Evolutionary conservation across 148 eudicot genomes (phyloP).

Genomic region (Rhododendron simsii): DNA sequence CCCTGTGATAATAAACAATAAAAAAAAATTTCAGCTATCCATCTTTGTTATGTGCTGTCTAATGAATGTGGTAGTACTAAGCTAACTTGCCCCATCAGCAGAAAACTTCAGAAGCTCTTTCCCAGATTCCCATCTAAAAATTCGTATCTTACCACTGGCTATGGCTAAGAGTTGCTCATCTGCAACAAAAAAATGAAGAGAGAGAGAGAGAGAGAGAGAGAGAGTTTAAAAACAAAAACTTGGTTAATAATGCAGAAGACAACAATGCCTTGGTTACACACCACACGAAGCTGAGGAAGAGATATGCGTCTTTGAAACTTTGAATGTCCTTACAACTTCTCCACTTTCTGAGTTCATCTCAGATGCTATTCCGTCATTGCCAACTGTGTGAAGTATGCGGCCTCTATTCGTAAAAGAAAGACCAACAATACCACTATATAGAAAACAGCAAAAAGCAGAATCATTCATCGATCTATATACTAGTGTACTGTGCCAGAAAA

Average conservation of each 20-base stretch:
- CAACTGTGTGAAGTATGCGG: constrained; percentile 18
- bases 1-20: constrained; percentile 16
- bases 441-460: background rate
- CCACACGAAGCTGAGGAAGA: constrained; percentile 22
- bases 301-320: constrained; percentile 25
- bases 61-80: background rate
- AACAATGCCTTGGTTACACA: constrained; percentile 13
- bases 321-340: constrained; percentile 22
- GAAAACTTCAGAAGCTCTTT: constrained; percentile 34
- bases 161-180: constrained; percentile 32
- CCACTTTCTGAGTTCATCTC: constrained; percentile 36
- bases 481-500: background rate
- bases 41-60: background rate
- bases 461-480: background rate
- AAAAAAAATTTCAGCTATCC: background rate
- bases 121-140: constrained; percentile 29
- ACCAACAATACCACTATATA: constrained; percentile 27
- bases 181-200: constrained; percentile 3
- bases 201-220: background rate
- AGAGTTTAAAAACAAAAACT: background rate
- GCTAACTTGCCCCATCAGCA: constrained; percentile 22
- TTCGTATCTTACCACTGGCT: constrained; percentile 20
- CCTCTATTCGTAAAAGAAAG: constrained; percentile 31
- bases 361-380: constrained; percentile 22
- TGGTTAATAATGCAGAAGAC: background rate